Evolutionary conservation across 345 rosid genomes (phyloP), one percentile per base, ranked within the genome.

Genomic region (Eutrema yunnanense): DNA sequence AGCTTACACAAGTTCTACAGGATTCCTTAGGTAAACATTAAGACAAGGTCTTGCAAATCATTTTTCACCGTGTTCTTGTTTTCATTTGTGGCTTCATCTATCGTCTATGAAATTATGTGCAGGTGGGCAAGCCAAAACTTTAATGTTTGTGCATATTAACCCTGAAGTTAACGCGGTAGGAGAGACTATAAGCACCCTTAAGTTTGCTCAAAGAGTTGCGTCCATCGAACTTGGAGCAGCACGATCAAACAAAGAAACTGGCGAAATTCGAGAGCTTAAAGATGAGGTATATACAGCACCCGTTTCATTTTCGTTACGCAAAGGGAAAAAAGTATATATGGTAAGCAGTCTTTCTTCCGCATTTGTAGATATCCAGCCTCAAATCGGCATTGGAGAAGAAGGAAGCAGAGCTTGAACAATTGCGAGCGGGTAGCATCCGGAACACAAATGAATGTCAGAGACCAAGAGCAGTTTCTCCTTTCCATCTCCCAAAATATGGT

Each of bases 101-200:
- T 47, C 52, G 11, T 12, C 13, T 63, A 34, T 53, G 34, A 22
- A 66, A 42, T 6, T 52, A 8, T 40, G 9, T 60, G 60, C 57
- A 95, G 99, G 99, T 69, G 99, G 99, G 9, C 99, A 95, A 50
- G 99, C 99, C 42, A 95, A 95, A 82, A 90, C 97, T 4, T 82
- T 95, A 57, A 95, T 95, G 98, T 90, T 92, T 79, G 99, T 88
- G 22, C 98, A 95, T 74, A 83, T 95, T 75, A 95, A 87, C 73
- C 97, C 99, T 9, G 98, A 95, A 78, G 74, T 85, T 37, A 85
- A 87, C 77, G 82, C 96, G 30, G 70, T 85, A 76, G 96, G 96
- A 4, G 99, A 95, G 85, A 95, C 99, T 5, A 78, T 95, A 33
- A 95, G 99, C 73, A 95, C 99, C 0, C 94, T 95, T 42, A 92